Conservation (phyloP, 345 rosid genomes). For the Populus euphratica region DNA sequence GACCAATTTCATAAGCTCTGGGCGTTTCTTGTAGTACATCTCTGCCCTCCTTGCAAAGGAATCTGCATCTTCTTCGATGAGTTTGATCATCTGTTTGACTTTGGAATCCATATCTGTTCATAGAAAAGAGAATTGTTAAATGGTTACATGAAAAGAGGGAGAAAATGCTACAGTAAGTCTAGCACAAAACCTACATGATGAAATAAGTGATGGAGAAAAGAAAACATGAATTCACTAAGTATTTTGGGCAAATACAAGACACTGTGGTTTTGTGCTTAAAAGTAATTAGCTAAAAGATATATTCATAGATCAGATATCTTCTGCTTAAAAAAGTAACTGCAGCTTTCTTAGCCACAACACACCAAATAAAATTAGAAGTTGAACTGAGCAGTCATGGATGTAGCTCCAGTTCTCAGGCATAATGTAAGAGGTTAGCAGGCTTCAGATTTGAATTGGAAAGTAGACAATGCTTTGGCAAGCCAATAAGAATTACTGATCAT, state of each 20-base stretch:
- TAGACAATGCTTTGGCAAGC: not conserved
- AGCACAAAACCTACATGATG: not conserved
- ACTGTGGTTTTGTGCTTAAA: not conserved
- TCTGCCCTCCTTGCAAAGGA: conserved; percentile 99
- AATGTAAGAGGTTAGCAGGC: not conserved
- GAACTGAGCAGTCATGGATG: not conserved
- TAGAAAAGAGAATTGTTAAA: conserved; percentile 14
- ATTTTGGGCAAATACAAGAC: not conserved
- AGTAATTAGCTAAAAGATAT: not conserved
- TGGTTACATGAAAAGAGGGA: not conserved
- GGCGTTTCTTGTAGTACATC: conserved; percentile 95
- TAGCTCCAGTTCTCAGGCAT: not conserved
- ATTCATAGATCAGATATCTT: not conserved
- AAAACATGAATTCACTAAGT: not conserved
- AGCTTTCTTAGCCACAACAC: not conserved
- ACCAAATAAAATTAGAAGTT: not conserved
- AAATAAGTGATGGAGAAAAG: not conserved
- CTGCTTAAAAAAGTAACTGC: not conserved
- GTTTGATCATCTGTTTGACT: conserved; percentile 94
- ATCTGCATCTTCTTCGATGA: conserved; percentile 98
- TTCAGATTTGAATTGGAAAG: not conserved
- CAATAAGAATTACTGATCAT: not conserved
- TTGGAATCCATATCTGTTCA: conserved; percentile 87
- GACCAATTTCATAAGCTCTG: conserved; percentile 94
- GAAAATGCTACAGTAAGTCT: not conserved